Base-by-base conservation (phyloP, 225 moss, liverwort and hornwort genomes). In the Physcomitrium patens region DNA sequence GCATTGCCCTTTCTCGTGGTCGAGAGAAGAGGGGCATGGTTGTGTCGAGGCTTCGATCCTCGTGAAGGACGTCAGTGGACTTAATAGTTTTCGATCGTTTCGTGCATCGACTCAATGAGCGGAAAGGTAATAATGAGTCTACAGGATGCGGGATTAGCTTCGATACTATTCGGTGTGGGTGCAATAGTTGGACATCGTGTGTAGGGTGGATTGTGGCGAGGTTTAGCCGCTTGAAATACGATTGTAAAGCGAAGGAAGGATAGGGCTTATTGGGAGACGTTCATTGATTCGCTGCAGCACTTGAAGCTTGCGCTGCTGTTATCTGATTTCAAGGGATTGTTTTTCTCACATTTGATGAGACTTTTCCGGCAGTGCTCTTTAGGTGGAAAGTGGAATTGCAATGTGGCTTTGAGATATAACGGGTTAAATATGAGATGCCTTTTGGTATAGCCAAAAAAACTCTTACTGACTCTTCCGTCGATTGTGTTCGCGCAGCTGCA, bases 401-500 rank as follows among this genome's bases (percentile, higher is more conserved):
- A 77, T 52, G 69, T 15, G 10, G 4, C 15, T 47, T 7, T 66
- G 75, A 66, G 75, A 50, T 72, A 50, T 10, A 27, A 20, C 54
- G 22, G 9, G 48, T 52, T 62, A 12, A 10, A 45, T 27, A 6
- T 10, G 1, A 16, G 67, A 3, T 60, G 70, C 65, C 55, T 23
- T n/a, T 80, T 57, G 3, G 55, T 14, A n/a, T 12, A 45, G 63
- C 28, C n/a, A 28, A 63, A 37, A n/a, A 1, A 77, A 24, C 12
- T 22, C n/a, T 1, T 28, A 77, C 74, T 84, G 80, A 77, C 79
- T 84, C 41, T 5, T 66, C 68, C 67, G 72, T 45, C 59, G 54
- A 77, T 60, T 77, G 61, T 77, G 48, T 45, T 43, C 22, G 6
- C 49, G 77, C 70, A 80, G 84, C 65, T 83, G 52, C 19, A 58